Evolutionary conservation across 345 rosid species (phyloP).

Genomic region (Durio zibethinus): DNA sequence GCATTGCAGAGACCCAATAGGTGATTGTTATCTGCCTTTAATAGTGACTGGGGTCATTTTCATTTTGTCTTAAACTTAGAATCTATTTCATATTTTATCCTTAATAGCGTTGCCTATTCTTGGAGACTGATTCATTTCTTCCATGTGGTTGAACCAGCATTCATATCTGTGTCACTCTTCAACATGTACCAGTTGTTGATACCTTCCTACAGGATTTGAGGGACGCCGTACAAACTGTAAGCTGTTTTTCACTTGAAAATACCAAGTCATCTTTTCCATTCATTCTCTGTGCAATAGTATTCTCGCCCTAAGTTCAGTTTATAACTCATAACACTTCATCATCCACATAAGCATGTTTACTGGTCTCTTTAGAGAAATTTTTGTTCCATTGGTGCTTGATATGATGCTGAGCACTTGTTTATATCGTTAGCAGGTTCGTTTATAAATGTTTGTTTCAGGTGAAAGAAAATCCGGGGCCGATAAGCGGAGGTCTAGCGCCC

Average conservation of each 20-base stretch:
- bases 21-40: constrained; percentile 27
- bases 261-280: background rate
- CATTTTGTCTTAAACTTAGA: background rate
- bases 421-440: background rate
- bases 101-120: too few species aligned
- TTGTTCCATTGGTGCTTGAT: background rate
- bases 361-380: background rate
- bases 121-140: constrained; percentile 6
- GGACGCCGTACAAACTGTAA: constrained; percentile 74
- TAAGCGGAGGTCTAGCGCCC: constrained; percentile 81
- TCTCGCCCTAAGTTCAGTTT: background rate
- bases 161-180: constrained; percentile 85
- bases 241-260: constrained; percentile 23
- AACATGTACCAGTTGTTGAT: constrained; percentile 61
- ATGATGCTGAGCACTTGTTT: background rate
- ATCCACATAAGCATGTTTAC: background rate
- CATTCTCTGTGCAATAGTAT: background rate
- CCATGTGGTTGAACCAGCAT: constrained; percentile 47
- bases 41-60: background rate
- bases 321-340: background rate
- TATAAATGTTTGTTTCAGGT: constrained; percentile 38
- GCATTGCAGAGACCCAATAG: constrained; percentile 93
- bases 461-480: constrained; percentile 78
- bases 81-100: background rate
- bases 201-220: constrained; percentile 63